phyloP scores from a whole-genome alignment of 257 asterid genomes.

The Jasminum sambac region DNA sequence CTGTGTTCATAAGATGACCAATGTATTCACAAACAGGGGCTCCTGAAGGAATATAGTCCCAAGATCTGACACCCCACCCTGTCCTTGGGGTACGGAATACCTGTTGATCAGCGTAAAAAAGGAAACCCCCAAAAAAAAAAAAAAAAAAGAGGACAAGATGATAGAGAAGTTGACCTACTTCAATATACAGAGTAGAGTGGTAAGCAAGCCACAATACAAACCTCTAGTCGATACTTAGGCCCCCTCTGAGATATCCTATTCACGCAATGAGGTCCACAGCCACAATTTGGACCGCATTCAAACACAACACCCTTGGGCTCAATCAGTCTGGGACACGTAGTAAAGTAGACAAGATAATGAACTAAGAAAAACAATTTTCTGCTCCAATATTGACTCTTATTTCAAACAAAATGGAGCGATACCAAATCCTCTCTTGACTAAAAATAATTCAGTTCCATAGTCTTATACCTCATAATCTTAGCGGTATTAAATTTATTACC shows the following conservation, averaged over 20 bases:
- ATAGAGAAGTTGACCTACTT: too few species aligned
- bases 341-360: background rate
- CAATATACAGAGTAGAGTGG: too few species aligned
- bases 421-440: too few species aligned
- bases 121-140: too few species aligned
- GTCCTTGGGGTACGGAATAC: conserved; percentile 75
- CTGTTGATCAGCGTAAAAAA: conserved; percentile 37
- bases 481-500: conserved; percentile 41
- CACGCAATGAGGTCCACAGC: conserved; percentile 72
- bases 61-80: conserved; percentile 94
- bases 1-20: conserved; percentile 59
- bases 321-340: conserved; percentile 38
- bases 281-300: conserved; percentile 79
- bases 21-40: conserved; percentile 83
- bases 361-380: too few species aligned
- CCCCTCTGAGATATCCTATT: conserved; percentile 66
- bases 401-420: too few species aligned
- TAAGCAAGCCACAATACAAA: conserved; percentile 24
- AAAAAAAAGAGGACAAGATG: too few species aligned
- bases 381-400: too few species aligned
- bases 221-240: conserved; percentile 63
- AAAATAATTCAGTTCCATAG: too few species aligned
- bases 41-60: conserved; percentile 88
- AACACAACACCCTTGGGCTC: conserved; percentile 85
- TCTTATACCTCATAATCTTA: too few species aligned